Base-by-base conservation (phyloP, 192 early-diverging fungal species). In the Backusella macrospora region DNA sequence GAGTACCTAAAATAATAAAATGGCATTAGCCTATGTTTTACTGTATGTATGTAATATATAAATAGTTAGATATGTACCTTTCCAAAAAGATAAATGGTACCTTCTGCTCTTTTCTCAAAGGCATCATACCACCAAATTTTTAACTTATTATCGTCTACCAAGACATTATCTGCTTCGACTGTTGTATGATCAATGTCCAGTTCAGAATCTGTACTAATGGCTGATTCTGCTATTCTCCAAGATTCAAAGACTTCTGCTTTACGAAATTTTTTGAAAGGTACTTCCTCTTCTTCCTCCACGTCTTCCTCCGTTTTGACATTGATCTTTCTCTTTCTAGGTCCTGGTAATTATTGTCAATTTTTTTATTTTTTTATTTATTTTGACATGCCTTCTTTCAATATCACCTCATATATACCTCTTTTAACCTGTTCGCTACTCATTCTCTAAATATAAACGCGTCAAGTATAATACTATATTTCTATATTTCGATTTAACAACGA, bases 71-170 rank as follows among this genome's bases (percentile, higher is more conserved):
- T 38, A 34, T 23, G 21, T 66, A 77, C 76, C 83, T 99, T 99
- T 71, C 95, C 98, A 85, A 99, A 93, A 1, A 99, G 70, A 68
- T 97, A 98, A 0, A 99, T 86, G 29, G 78, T 71, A 1, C 96
- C 96, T 64, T 88, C 81, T n/a, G 65, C 64, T 48, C 37, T 45
- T 52, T 87, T 88, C 76, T 99, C 97, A 65, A 84, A 87, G 8
- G 95, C 96, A 79, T 99, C 98, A 40, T 97, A 83, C 96, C 96
- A 99, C 82, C 87, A 99, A 13, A 59, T 3, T 4, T 26, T 59
- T 59, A 59, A 9, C 1, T 59, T 23, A 1, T 26, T 59, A 1
- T 59, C 18, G 21, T 59, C 52, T 59, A 23, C 12, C 10, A 59
- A 59, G 26, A 59, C 52, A 21, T 18, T 13, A 21, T 12, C 52